Percentiles rank a stretch among this genome's conserved stretches.
Conservation (phyloP, 164 flowering plant species). For the Amborella trichopoda region DNA sequence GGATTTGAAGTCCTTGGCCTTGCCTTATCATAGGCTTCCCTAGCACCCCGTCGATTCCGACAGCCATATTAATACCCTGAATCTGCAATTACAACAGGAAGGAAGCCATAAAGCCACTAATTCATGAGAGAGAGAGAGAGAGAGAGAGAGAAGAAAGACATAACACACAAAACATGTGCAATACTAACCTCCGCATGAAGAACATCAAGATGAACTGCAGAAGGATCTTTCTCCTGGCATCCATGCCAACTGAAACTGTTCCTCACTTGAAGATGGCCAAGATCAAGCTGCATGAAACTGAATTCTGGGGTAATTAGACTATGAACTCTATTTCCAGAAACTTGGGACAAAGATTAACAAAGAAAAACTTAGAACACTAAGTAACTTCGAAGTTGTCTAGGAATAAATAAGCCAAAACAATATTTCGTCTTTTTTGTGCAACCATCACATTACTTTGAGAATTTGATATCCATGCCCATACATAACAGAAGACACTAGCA, state of each 20-base stretch:
- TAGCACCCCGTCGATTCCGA: slow-evolving; percentile 60
- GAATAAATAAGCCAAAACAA: no score
- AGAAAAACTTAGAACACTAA: no score
- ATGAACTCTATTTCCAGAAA: not conserved
- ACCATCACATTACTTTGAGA: no score
- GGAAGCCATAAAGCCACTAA: not conserved
- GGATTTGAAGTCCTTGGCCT: slow-evolving; percentile 66
- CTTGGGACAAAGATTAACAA: no score
- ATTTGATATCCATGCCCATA: no score
- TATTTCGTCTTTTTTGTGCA: no score
- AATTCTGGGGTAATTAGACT: no score
- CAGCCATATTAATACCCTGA: slow-evolving; percentile 83
- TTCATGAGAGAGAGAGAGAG: not conserved
- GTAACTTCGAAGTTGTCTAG: not conserved
- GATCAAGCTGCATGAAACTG: slow-evolving; percentile 93
- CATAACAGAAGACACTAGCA: no score
- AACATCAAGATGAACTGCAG: slow-evolving; percentile 90
- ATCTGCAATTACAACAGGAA: slow-evolving; percentile 36
- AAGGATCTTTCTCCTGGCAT: slow-evolving; percentile 59
- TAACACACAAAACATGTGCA: not conserved
- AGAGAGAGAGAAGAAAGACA: not conserved
- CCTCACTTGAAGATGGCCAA: slow-evolving; percentile 61
- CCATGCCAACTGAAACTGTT: slow-evolving; percentile 92
- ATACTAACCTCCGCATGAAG: slow-evolving; percentile 77
- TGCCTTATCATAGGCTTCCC: slow-evolving; percentile 87